Conservation (phyloP, 768 basidiomycete species). For the Nevesoporus exiguus region DNA sequence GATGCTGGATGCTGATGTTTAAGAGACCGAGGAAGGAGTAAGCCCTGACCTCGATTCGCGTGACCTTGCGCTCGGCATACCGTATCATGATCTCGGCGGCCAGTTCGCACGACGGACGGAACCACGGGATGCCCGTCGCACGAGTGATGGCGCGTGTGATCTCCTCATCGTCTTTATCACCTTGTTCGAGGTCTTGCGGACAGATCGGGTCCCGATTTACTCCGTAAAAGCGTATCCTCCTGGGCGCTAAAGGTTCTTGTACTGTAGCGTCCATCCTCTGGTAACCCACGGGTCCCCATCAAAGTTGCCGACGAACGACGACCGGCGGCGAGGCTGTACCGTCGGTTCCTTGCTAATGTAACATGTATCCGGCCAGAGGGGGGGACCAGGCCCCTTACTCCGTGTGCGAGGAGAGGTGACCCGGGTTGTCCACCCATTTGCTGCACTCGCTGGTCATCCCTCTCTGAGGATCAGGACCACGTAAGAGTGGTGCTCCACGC, state of each 20-base stretch:
- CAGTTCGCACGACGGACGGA: slow-evolving; percentile 9
- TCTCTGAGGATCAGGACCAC: too few species aligned
- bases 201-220: slow-evolving; percentile 11
- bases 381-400: too few species aligned
- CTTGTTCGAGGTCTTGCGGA: background rate
- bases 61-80: slow-evolving; percentile 6
- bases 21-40: slow-evolving; percentile 14
- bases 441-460: too few species aligned
- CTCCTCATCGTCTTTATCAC: slow-evolving; percentile 4
- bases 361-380: too few species aligned
- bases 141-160: slow-evolving; percentile 1
- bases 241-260: slow-evolving; percentile 16
- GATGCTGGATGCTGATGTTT: slow-evolving; percentile 10
- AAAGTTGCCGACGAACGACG: slow-evolving; percentile 14
- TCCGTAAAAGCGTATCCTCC: slow-evolving; percentile 11
- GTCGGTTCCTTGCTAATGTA: too few species aligned
- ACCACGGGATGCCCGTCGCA: slow-evolving; percentile 9
- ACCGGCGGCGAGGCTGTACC: slow-evolving; percentile 17
- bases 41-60: slow-evolving; percentile 5
- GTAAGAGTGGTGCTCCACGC: too few species aligned
- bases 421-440: too few species aligned
- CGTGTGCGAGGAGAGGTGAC: too few species aligned
- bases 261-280: slow-evolving; percentile 8
- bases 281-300: slow-evolving; percentile 13
- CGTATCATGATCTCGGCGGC: slow-evolving; percentile 11